Evolutionary conservation across 2,329 filamentous ascomycete species (phyloP).

Genomic region (Sporothrix globosa): DNA sequence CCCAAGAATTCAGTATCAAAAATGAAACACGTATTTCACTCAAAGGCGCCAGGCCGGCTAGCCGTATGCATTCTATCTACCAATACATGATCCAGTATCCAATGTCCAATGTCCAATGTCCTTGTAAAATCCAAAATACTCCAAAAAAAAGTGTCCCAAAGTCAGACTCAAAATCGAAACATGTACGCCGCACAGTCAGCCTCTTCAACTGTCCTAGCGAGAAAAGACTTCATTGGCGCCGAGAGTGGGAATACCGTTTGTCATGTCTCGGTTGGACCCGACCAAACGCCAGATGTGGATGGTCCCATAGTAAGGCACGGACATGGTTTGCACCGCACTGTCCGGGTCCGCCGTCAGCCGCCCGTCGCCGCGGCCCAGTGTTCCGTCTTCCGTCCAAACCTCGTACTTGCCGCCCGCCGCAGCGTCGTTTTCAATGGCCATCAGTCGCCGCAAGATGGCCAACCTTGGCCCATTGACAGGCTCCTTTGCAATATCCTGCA

Average conservation of each 20-base stretch:
- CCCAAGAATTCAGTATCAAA: background rate
- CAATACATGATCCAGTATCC: background rate
- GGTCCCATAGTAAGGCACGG: conserved; percentile 37
- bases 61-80: background rate
- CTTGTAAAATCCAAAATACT: background rate
- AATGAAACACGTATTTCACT: background rate
- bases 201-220: background rate
- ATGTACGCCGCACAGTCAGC: background rate
- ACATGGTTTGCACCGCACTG: conserved; percentile 28
- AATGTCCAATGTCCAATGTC: background rate
- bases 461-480: conserved; percentile 40
- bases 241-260: background rate
- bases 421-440: conserved; percentile 41
- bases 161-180: background rate
- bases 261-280: background rate
- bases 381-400: conserved; percentile 16
- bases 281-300: conserved; percentile 33
- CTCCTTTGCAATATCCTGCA: conserved; percentile 41
- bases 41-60: background rate
- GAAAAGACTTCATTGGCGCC: background rate
- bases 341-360: background rate
- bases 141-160: background rate
- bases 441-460: conserved; percentile 40
- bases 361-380: conserved; percentile 26
- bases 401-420: conserved; percentile 30